phyloP scores from a whole-genome alignment of 257 asterid genomes.

The Solanum lycopersicoides region DNA sequence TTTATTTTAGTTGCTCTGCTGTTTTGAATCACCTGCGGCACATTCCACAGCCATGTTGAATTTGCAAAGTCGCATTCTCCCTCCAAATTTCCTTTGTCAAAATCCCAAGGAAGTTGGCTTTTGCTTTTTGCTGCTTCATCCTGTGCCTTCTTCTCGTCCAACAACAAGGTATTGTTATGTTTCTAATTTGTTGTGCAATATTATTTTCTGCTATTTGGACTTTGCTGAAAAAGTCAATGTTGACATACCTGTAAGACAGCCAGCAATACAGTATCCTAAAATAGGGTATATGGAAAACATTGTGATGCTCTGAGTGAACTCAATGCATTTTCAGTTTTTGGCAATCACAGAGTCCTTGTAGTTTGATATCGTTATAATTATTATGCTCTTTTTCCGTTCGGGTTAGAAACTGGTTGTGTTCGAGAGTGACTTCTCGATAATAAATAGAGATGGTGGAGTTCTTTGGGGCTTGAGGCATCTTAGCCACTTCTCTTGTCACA shows the following conservation, averaged over 20 bases:
- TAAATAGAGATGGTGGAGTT: neutral
- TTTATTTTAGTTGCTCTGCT: conserved; percentile 25
- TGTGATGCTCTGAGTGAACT: neutral
- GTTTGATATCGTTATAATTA: neutral
- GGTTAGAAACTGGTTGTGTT: neutral
- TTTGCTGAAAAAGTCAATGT: neutral
- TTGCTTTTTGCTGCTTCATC: conserved; percentile 50
- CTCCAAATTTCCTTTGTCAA: conserved; percentile 33
- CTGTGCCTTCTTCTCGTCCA: conserved; percentile 47
- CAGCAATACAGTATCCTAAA: neutral
- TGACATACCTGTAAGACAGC: neutral
- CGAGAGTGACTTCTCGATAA: neutral
- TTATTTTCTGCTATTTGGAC: neutral
- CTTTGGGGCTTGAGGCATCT: neutral
- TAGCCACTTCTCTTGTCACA: neutral
- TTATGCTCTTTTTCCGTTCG: neutral
- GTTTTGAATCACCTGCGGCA: conserved; percentile 28
- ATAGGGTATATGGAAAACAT: neutral
- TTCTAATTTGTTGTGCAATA: neutral
- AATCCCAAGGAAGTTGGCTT: conserved; percentile 42
- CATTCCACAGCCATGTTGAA: conserved; percentile 39
- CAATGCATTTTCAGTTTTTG: neutral
- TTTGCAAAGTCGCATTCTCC: conserved; percentile 31
- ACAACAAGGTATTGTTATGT: conserved; percentile 29
- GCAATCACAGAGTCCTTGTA: neutral